These are phyloP conservation scores for Ogataea ganodermae DNA, from an alignment of 805 yeast species.

Conservation along the genomic window DNA sequence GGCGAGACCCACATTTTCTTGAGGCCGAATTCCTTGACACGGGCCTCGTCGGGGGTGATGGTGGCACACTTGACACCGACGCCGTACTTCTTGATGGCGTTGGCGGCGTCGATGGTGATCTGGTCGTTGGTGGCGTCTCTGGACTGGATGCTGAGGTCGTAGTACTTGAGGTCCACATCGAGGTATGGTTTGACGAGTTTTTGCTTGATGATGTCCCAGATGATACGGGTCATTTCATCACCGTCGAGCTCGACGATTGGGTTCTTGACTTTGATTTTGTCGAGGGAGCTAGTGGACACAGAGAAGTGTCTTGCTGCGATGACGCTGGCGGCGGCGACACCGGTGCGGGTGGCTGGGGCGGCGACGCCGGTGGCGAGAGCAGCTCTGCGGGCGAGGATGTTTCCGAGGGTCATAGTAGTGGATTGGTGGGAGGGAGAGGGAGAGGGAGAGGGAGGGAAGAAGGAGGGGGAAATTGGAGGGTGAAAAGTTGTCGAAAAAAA, in stretches of 20 bases:
- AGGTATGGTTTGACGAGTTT: conserved; percentile 68
- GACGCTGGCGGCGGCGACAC: not conserved
- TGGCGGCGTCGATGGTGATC: conserved; percentile 76
- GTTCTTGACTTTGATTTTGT: conserved; percentile 66
- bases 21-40: conserved; percentile 72
- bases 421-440: not conserved
- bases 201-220: conserved; percentile 74
- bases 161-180: conserved; percentile 73
- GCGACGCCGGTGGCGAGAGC: not conserved
- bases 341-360: not conserved
- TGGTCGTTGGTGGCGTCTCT: conserved; percentile 74
- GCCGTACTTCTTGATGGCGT: conserved; percentile 71
- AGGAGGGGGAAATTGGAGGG: not conserved
- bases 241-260: conserved; percentile 83
- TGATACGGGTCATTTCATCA: conserved; percentile 85
- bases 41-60: conserved; percentile 79
- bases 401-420: conserved; percentile 1
- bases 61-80: conserved; percentile 87
- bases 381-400: conserved; percentile 4
- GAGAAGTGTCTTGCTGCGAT: conserved; percentile 28
- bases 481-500: not conserved
- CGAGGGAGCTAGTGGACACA: conserved; percentile 30
- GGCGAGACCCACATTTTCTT: conserved; percentile 87
- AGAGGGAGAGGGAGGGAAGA: not conserved
- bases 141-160: conserved; percentile 67